These are phyloP conservation scores for Moesziomyces sp. DNA, from an alignment of 1,284 basidiomycete genomes.

Conservation along the genomic window DNA sequence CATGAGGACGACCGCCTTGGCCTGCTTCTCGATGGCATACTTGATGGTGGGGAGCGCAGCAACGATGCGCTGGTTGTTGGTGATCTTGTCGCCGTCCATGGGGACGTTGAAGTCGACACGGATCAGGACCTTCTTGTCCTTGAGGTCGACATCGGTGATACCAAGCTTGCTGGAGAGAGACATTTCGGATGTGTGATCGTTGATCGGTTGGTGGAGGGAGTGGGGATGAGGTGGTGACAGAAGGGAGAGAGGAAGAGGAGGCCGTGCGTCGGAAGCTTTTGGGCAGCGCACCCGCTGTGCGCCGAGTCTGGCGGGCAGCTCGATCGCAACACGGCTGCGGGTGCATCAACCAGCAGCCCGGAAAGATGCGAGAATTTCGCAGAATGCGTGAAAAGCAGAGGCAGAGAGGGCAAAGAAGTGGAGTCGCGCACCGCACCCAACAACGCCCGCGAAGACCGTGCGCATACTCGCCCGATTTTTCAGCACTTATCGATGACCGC, in stretches of 20 bases:
- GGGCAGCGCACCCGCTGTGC: no score
- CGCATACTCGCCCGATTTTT: slow-evolving; percentile 7
- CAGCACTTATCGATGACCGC: no score
- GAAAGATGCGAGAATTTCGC: slow-evolving; percentile 29
- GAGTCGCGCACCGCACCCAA: slow-evolving; percentile 12
- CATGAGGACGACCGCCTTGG: slow-evolving; percentile 89
- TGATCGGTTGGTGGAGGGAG: not conserved
- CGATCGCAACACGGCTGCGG: slow-evolving; percentile 3
- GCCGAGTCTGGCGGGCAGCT: slow-evolving; percentile 1
- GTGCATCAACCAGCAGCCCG: slow-evolving; percentile 1
- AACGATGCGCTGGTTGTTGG: slow-evolving; percentile 93
- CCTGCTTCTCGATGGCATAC: slow-evolving; percentile 89
- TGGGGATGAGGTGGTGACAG: not conserved
- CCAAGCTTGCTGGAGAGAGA: slow-evolving; percentile 84
- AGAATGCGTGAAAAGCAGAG: slow-evolving; percentile 20
- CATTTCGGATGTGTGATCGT: slow-evolving; percentile 73
- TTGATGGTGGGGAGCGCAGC: slow-evolving; percentile 95
- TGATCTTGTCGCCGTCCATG: slow-evolving; percentile 83
- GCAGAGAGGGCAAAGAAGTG: slow-evolving; percentile 22
- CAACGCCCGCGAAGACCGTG: slow-evolving; percentile 7
- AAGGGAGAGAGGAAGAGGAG: slow-evolving; percentile 4
- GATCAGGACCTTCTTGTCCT: slow-evolving; percentile 80
- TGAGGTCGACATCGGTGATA: slow-evolving; percentile 90
- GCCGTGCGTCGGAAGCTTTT: no score
- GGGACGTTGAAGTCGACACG: slow-evolving; percentile 97